Conservation (phyloP, 106 monocot species). For the Acanthochlamys bracteata region DNA sequence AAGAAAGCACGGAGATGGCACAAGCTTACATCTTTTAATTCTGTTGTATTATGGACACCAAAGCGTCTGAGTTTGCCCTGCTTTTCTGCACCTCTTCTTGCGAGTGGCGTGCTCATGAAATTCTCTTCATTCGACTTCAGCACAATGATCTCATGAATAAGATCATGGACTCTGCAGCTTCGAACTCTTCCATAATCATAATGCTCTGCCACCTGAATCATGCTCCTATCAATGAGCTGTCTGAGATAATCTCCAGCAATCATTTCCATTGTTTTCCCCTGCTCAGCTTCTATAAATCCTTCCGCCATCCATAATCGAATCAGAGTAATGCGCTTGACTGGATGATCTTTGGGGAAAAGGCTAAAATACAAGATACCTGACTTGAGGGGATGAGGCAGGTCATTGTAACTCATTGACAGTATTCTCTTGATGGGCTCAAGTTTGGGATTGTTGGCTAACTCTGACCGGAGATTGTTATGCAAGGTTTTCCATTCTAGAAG, state of each 20-base stretch:
- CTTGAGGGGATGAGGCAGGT: slow-evolving; percentile 22
- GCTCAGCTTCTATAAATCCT: slow-evolving; percentile 19
- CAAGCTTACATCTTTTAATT: slow-evolving; percentile 1
- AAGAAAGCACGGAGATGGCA: slow-evolving; percentile 23
- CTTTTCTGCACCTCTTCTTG: not conserved
- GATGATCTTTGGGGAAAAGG: slow-evolving; percentile 21
- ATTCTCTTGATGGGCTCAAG: slow-evolving; percentile 17
- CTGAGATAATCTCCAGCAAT: slow-evolving; percentile 21
- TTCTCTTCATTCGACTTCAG: slow-evolving; percentile 20
- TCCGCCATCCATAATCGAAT: slow-evolving; percentile 32
- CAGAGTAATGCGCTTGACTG: slow-evolving; percentile 16
- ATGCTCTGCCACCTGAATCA: slow-evolving; percentile 27
- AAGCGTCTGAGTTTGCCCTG: slow-evolving; percentile 11
- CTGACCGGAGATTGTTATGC: slow-evolving; percentile 5
- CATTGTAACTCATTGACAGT: slow-evolving; percentile 21
- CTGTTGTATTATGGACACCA: slow-evolving; percentile 2
- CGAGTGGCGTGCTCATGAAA: slow-evolving; percentile 9
- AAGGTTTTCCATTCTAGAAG: slow-evolving; percentile 8
- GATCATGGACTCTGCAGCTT: slow-evolving; percentile 28
- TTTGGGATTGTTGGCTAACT: slow-evolving; percentile 9
- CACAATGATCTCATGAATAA: slow-evolving; percentile 19
- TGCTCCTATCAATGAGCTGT: slow-evolving; percentile 17
- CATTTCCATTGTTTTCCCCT: slow-evolving; percentile 8
- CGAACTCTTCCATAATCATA: slow-evolving; percentile 20
- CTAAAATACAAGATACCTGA: slow-evolving; percentile 31